Evolutionary conservation across 1,284 basidiomycete genomes (phyloP).

Genomic region (Leccinum discolor): DNA sequence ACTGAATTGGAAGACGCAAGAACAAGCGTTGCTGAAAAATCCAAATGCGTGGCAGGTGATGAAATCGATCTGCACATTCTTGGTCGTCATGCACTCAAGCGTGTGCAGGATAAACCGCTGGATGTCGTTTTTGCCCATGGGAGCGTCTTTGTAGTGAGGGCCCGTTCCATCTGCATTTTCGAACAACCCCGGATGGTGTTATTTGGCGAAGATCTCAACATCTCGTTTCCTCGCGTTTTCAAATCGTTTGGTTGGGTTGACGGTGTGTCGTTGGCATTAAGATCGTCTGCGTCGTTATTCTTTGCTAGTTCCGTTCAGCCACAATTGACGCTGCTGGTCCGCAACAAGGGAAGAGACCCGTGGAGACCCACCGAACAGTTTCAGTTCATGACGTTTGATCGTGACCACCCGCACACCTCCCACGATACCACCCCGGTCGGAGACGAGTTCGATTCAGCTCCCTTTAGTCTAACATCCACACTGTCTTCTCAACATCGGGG

Average conservation of each 20-base stretch:
- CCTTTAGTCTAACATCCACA: constrained; percentile 35
- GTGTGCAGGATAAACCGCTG: constrained; percentile 43
- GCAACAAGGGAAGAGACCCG: constrained; percentile 57
- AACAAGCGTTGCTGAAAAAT: constrained; percentile 47
- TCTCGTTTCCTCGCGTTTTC: constrained; percentile 39
- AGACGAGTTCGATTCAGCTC: constrained; percentile 42
- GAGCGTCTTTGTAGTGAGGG: constrained; percentile 55
- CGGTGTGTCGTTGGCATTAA: constrained; percentile 44
- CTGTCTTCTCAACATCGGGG: constrained; percentile 38
- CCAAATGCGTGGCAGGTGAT: constrained; percentile 26
- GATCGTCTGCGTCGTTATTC: constrained; percentile 10
- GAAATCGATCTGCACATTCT: constrained; percentile 6
- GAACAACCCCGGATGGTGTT: constrained; percentile 36
- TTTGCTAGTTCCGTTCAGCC: constrained; percentile 12
- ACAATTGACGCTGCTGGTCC: constrained; percentile 51
- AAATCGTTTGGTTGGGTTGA: constrained; percentile 69
- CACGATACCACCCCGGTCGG: constrained; percentile 2
- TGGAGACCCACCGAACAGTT: constrained; percentile 51
- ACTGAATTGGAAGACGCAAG: constrained; percentile 50
- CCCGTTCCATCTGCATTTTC: constrained; percentile 58
- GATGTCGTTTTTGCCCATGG: constrained; percentile 50
- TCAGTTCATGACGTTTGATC: constrained; percentile 40
- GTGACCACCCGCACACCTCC: constrained; percentile 1
- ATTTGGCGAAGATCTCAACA: constrained; percentile 10
- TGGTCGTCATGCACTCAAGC: constrained; percentile 15